phyloP scores from a whole-genome alignment of 176 grass and related monocot species.

The Olyra latifolia region DNA sequence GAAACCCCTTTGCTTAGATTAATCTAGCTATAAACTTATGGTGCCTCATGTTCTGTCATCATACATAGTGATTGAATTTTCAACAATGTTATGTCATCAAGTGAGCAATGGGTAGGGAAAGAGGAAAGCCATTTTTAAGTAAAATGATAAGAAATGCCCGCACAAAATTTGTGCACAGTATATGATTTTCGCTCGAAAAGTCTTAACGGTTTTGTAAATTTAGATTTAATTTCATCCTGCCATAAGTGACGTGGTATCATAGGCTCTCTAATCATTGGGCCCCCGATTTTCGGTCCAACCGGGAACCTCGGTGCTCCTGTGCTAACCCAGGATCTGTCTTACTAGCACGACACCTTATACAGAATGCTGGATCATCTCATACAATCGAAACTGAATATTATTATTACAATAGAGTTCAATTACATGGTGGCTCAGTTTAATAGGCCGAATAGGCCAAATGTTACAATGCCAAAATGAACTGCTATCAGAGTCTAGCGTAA shows the following conservation, averaged over 20 bases:
- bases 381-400: no score
- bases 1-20: constrained; percentile 70
- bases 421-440: no score
- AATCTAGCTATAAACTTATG: neutral
- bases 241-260: neutral
- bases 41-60: neutral
- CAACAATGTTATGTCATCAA: neutral
- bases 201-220: neutral
- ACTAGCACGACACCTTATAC: no score
- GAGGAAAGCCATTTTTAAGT: neutral
- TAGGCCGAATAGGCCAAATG: no score
- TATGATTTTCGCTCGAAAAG: neutral
- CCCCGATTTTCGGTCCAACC: no score
- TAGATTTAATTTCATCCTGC: neutral
- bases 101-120: neutral
- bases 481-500: no score
- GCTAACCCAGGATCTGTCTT: no score
- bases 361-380: no score
- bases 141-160: neutral
- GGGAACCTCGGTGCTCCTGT: no score
- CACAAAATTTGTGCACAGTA: neutral
- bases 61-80: neutral
- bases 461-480: no score
- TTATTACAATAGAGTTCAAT: no score
- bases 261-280: no score